Percentiles rank a stretch among this genome's conserved stretches.
Evolutionary conservation across 129 eudicot species (phyloP).

Genomic region (Flaveria sonorensis): DNA sequence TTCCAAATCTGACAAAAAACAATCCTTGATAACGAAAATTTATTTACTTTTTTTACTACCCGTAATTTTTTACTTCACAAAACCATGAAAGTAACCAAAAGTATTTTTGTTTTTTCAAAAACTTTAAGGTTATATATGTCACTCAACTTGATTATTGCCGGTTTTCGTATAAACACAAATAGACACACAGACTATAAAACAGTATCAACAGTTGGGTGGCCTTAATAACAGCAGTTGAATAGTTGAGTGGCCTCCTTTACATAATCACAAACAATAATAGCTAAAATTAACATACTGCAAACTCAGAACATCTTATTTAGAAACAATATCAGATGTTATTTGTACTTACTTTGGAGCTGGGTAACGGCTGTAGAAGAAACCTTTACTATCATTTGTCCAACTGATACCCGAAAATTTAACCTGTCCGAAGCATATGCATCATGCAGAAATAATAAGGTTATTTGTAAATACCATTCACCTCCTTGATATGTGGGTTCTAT

Average conservation of each 20-base stretch:
- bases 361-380: constrained; percentile 93
- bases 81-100: neutral
- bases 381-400: constrained; percentile 96
- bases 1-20: neutral
- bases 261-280: neutral
- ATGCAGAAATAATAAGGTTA: constrained; percentile 1
- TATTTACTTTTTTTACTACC: neutral
- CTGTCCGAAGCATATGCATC: constrained; percentile 46
- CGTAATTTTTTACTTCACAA: neutral
- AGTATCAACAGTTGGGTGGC: neutral
- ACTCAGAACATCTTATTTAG: neutral
- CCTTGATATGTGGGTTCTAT: neutral
- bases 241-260: neutral
- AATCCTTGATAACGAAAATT: neutral
- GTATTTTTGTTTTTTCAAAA: neutral
- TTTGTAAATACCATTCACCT: constrained; percentile 1
- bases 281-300: neutral
- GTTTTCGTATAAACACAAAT: neutral
- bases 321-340: neutral
- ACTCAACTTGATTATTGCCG: neutral
- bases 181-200: neutral
- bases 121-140: neutral
- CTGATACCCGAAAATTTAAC: constrained; percentile 87
- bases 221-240: neutral
- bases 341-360: constrained; percentile 90